These are phyloP conservation scores for Ustilago sp. DNA, from an alignment of 1,284 basidiomycete genomes.

Conservation along the genomic window DNA sequence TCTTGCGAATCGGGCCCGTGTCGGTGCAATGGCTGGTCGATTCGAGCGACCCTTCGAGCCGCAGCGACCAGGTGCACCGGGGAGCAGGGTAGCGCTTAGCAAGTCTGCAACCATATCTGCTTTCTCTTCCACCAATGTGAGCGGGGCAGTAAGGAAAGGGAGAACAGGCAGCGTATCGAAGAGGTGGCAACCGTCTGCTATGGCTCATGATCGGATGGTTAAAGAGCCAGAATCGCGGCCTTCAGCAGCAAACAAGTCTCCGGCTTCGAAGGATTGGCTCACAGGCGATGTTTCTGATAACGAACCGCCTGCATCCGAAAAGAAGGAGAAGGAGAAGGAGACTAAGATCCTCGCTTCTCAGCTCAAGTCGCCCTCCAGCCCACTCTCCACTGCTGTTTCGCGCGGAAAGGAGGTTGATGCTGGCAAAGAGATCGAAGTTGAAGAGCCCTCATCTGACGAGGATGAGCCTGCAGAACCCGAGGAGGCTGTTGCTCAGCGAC, in stretches of 20 bases:
- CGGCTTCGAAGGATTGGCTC: constrained; percentile 41
- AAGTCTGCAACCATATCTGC: constrained; percentile 33
- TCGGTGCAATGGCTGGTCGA: constrained; percentile 53
- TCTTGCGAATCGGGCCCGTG: constrained; percentile 43
- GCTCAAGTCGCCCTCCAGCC: background rate
- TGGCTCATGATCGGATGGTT: constrained; percentile 10
- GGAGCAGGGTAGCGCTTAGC: constrained; percentile 9
- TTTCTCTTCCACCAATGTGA: constrained; percentile 7
- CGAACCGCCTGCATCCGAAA: constrained; percentile 6
- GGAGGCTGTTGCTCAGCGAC: constrained; percentile 32
- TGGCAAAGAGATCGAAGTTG: constrained; percentile 25
- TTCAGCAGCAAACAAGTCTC: constrained; percentile 1
- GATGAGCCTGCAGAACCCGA: constrained; percentile 29
- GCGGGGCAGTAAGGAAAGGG: background rate
- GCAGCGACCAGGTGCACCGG: constrained; percentile 12
- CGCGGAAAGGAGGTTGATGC: background rate
- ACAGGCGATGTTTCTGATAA: constrained; percentile 43
- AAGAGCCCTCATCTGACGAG: constrained; percentile 38
- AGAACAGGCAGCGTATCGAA: constrained; percentile 27
- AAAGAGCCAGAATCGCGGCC: constrained; percentile 11
- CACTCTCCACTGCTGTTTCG: background rate
- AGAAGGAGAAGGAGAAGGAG: background rate
- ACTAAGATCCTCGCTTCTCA: constrained; percentile 12
- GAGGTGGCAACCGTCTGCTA: constrained; percentile 36
- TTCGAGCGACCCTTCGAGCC: constrained; percentile 45